Evolutionary conservation across 768 basidiomycete genomes (phyloP), one percentile per base, ranked within the genome.

Genomic region (Macrolepiota fuliginosa): DNA sequence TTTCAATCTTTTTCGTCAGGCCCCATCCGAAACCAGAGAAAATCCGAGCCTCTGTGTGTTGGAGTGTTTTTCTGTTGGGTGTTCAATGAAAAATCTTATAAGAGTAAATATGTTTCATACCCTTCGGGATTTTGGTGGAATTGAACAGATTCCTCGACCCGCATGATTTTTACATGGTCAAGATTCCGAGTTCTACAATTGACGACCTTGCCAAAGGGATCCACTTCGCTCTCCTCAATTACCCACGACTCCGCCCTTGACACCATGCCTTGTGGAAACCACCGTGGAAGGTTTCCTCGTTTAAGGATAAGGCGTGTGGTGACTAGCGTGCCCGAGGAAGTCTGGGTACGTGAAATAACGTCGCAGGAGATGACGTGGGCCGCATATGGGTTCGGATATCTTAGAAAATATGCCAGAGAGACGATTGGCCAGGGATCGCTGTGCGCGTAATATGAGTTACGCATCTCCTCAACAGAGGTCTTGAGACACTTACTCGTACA

Each of bases 351-450:
- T 57, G 92, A 91, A 65, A 98, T 87, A 69, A 98, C 94, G 78
- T 98, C 96, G 81, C 94, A 96, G 3, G 95, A 95, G 66, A 96
- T 76, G 73, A 98, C 90, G 77, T 98, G 96, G 39, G 91, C 81
- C 5, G 96, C 92, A 69, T 93, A 94, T 53, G 96, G 94, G 72
- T 97, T 98, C 3, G 96, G 96, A 75, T 97, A 98, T 64, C 96
- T 90, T 62, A 97, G 79, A 72, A 96, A 96, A 80, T 91, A 97
- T 12, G 96, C 96, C 65, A 96, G 81, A 19, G 96, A 87, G 62
- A 96, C 92, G 66, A 92, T 96, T 61, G 92, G 82, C 87, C 96
- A 94, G 73, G 94, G 86, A 84, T 97, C 93, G 81, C 94, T 95
- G 67, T 15, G 63, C 27, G 54, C 25, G 54, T 15, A 62, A 58